Conservation (phyloP, 495 filamentous ascomycete genomes). For the Penicillium silybi region DNA sequence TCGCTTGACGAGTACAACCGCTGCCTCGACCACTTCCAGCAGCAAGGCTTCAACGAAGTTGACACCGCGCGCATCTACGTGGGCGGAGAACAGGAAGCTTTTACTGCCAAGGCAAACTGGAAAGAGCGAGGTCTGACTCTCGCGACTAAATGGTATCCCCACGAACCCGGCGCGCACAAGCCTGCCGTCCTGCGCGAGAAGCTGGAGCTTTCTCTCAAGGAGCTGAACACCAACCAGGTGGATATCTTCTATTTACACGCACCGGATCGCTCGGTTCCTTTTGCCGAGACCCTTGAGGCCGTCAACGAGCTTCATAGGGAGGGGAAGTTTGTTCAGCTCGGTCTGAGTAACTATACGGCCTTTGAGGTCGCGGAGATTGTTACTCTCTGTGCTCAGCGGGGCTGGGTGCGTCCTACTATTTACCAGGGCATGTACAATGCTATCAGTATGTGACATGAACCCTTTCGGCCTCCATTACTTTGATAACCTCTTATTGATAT, state of each 20-base stretch:
- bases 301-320: slow-evolving; percentile 79
- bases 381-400: slow-evolving; percentile 72
- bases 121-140: slow-evolving; percentile 76
- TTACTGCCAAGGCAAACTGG: slow-evolving; percentile 72
- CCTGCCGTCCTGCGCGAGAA: slow-evolving; percentile 56
- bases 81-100: slow-evolving; percentile 74
- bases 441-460: slow-evolving; percentile 36
- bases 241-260: slow-evolving; percentile 92
- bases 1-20: slow-evolving; percentile 59
- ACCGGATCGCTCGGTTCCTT: slow-evolving; percentile 72
- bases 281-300: slow-evolving; percentile 72
- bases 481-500: not conserved
- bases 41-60: slow-evolving; percentile 71
- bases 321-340: slow-evolving; percentile 81
- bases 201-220: slow-evolving; percentile 61
- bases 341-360: slow-evolving; percentile 79
- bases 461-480: not conserved
- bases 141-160: slow-evolving; percentile 81
- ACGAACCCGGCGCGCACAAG: slow-evolving; percentile 53
- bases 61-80: slow-evolving; percentile 78
- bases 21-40: slow-evolving; percentile 65
- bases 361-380: slow-evolving; percentile 91
- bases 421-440: slow-evolving; percentile 66
- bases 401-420: slow-evolving; percentile 62
- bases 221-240: slow-evolving; percentile 69